Base-by-base conservation (phyloP, 345 rosid genomes). In the Schrenkiella parvula region DNA sequence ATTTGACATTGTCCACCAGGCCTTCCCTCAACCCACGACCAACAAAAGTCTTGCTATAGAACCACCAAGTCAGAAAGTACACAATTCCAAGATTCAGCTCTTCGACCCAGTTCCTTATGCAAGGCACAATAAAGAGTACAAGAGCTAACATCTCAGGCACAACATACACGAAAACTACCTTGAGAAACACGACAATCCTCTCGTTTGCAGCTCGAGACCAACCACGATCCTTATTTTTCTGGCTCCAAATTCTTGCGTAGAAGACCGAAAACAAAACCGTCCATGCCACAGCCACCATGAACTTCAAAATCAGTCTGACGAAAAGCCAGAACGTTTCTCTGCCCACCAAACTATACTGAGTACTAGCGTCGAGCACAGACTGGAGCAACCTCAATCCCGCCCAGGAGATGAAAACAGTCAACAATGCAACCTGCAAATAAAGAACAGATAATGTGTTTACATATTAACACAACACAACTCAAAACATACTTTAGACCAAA, bases 21-120 rank as follows among this genome's bases (percentile, higher is more conserved):
- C 97, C 97, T 83, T 93, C 98, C 80, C 98, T 84, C 72, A 93
- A 63, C 19, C 96, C 98, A 61, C 98, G 92, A 22, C 96, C 97
- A 18, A 93, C 96, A 23, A 93, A 90, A 60, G 78, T 81, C 71
- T 89, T 75, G 15, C 85, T 82, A 66, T 90, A 86, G 76, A 93
- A 93, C 98, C 98, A 93, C 97, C 98, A 93, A 4, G 93, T 88
- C 32, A 86, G 66, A 46, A 87, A 48, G 54, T 86, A 88, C 43
- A 90, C 74, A 51, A 83, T 14, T 41, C 76, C 72, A 88, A 88
- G 86, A 71, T 93, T 80, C 77, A 85, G 51, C 74, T 86, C 89
- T 78, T 93, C 97, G 25, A 90, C 38, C 77, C 75, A 83, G 56
- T 82, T 93, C 79, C 98, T 80, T 59, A 93, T 57, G 88, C 98